phyloP scores from a whole-genome alignment of 768 basidiomycete species.

The Epithele typhae region DNA sequence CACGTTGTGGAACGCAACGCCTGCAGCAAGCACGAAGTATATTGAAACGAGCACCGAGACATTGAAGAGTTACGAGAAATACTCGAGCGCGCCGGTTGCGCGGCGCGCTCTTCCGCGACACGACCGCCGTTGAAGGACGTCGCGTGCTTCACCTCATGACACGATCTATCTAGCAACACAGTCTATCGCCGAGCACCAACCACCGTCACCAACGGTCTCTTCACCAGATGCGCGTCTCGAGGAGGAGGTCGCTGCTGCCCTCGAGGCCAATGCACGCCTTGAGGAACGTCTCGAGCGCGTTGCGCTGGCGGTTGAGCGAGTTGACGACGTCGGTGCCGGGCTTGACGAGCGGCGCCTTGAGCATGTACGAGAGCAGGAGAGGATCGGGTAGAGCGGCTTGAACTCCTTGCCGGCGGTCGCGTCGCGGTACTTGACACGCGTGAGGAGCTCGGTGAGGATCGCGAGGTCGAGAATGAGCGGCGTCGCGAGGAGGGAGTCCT shows the following conservation, averaged over 20 bases:
- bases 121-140: too few relatives aligned
- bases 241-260: conserved; percentile 75
- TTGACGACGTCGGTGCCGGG: conserved; percentile 94
- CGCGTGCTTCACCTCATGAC: too few relatives aligned
- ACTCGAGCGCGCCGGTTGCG: too few relatives aligned
- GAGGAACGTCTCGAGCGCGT: conserved; percentile 88
- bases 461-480: conserved; percentile 92
- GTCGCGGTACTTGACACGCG: conserved; percentile 86
- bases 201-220: conserved; percentile 11
- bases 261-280: conserved; percentile 93
- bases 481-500: conserved; percentile 94
- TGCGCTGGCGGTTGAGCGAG: conserved; percentile 90
- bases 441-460: conserved; percentile 91
- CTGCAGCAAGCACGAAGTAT: too few relatives aligned
- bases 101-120: too few relatives aligned
- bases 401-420: conserved; percentile 49
- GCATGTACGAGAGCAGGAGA: conserved; percentile 96
- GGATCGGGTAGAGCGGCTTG: conserved; percentile 81
- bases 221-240: conserved; percentile 88
- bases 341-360: conserved; percentile 97
- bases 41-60: too few relatives aligned
- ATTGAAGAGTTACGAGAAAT: too few relatives aligned
- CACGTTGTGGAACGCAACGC: too few relatives aligned
- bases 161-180: too few relatives aligned
- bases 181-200: too few relatives aligned